Evolutionary conservation across 176 grass and related monocot genomes (phyloP), one percentile per base, ranked within the genome.

Genomic region (Rhynchospora breviuscula): DNA sequence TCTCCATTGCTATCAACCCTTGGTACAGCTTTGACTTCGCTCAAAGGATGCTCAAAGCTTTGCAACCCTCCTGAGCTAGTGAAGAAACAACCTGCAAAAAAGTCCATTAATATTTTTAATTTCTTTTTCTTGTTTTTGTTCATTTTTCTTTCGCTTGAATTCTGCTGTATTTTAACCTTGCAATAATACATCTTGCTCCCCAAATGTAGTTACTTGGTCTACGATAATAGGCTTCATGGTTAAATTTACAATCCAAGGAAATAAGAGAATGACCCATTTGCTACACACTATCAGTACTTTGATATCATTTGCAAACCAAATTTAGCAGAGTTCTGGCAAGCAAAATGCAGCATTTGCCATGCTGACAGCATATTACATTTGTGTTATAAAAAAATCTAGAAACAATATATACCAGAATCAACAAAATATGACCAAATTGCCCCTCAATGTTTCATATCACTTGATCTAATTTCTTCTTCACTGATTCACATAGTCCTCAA

Each of bases 1-100:
- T 85, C 82, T 19, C 61, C 48, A 63, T 89, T 73, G 90, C 76
- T 89, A 81, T 83, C 80, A n/a, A 91, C 83, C 44, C 82, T 82
- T n/a, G 80, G 82, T 77, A 67, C 79, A 1, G 84, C 71, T 73
- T 81, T 63, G 8, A 85, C 77, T 33, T 90, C 79, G 8, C 84
- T 79, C 48, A 87, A 40, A 18, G 81, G 84, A 87, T 81, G 78
- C 65, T 73, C 86, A 78, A 88, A 89, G 77, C 71, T 92, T 79
- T 85, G 70, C 8, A 90, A 86, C 78, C 83, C 81, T 65, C 54
- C 63, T 0, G 87, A 87, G 44, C 58, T 90, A 31, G 81, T 80
- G 29, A 88, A 91, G 47, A 91, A 87, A 74, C 46, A 90, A 81
- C 81, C 66, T 90, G 69, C 51, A 46, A 76, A 56, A 15, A 54